Conservation (phyloP, 768 basidiomycete species). For the Pleurotus tuber-regium region DNA sequence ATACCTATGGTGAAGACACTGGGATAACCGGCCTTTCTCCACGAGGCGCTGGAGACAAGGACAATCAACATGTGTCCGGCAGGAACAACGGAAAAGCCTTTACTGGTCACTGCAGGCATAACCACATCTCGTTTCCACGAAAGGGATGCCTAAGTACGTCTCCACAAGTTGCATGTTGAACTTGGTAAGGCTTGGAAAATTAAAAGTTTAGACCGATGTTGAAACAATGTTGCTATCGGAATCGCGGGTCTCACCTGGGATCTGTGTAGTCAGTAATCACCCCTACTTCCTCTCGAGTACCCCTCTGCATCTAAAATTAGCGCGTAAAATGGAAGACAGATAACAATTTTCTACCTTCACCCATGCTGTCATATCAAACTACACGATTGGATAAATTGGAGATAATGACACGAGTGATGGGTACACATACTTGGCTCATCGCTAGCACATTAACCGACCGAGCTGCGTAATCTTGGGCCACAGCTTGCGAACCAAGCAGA, state of each 20-base stretch:
- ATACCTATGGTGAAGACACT: slow-evolving; percentile 81
- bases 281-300: slow-evolving; percentile 75
- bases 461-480: slow-evolving; percentile 72
- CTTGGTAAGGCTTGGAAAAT: slow-evolving; percentile 59
- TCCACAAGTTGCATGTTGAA: slow-evolving; percentile 80
- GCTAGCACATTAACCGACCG: slow-evolving; percentile 66
- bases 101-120: slow-evolving; percentile 96
- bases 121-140: slow-evolving; percentile 82
- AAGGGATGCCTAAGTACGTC: slow-evolving; percentile 81
- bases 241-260: slow-evolving; percentile 36
- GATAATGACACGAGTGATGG: slow-evolving; percentile 1
- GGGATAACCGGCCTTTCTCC: slow-evolving; percentile 84
- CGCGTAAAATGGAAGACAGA: slow-evolving; percentile 13
- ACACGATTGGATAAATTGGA: slow-evolving; percentile 10
- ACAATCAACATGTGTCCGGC: slow-evolving; percentile 27
- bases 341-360: slow-evolving; percentile 62
- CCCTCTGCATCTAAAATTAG: slow-evolving; percentile 36
- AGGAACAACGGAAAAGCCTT: slow-evolving; percentile 27
- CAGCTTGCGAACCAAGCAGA: slow-evolving; percentile 85
- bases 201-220: slow-evolving; percentile 13
- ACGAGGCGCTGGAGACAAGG: slow-evolving; percentile 55
- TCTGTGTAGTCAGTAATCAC: slow-evolving; percentile 86
- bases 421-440: slow-evolving; percentile 69
- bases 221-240: slow-evolving; percentile 10
- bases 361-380: slow-evolving; percentile 96